Evolutionary conservation across 1,284 basidiomycete species (phyloP), one percentile per base, ranked within the genome.

Genomic region (Puccinia triticina): DNA sequence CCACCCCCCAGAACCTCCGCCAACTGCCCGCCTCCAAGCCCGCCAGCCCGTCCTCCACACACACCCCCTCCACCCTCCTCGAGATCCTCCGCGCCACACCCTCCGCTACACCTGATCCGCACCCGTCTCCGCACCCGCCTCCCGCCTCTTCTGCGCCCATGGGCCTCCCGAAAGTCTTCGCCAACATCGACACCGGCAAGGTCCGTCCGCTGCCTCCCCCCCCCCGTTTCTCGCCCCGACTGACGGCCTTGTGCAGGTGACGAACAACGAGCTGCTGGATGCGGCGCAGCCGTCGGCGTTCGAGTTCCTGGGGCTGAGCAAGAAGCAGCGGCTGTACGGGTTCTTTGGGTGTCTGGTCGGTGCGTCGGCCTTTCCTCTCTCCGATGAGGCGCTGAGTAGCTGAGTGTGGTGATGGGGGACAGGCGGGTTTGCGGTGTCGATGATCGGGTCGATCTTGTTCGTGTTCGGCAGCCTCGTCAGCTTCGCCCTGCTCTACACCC

Each of bases 401-500:
- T 46, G 14, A 7, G 8, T 46, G 8, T 46, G 7, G 8, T 46
- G 43, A 14, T 53, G 50, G 50, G 50, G 7, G 50, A n/a, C n/a
- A 72, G 87, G 91, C 77, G 94, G 94, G 86, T 89, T 93, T 71
- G 89, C 89, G 43, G 88, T 96, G 83, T 95, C 93, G 85, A 85
- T 97, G 29, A 88, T 98, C 48, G 95, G 93, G 37, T 90, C 91
- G 69, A 90, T 95, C 83, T 87, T 96, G 78, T 88, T 98, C 72
- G 91, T 95, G 86, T 85, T 94, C 8, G 93, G 92, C 0, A 89
- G 90, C 75, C 85, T 93, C 59, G 87, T 89, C n/a, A 89, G 90
- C 78, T 98, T 98, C 86, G 93, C 93, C 48, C 88, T 93, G 18
- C 89, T 98, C 61, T 98, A 95, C 88, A 91, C 90, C 43, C 84